Evolutionary conservation across 2,329 filamentous ascomycete genomes (phyloP).

Genomic region (Pezicula carpinea): DNA sequence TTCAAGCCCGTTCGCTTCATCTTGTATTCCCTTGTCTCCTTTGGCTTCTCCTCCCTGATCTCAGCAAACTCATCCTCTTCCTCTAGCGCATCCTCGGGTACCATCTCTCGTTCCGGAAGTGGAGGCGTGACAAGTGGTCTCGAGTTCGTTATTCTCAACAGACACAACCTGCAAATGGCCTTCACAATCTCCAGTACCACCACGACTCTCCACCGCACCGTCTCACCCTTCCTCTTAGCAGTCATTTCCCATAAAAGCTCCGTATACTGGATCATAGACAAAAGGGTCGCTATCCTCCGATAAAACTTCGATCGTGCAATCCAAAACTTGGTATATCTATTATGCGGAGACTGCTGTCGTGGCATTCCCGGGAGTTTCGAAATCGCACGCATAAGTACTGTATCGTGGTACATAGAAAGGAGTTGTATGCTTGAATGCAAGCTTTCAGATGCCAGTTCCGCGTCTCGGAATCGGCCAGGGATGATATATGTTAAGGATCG

Average conservation of each 20-base stretch:
- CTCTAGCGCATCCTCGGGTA: conserved; percentile 50
- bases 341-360: conserved; percentile 48
- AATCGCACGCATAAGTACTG: conserved; percentile 66
- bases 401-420: conserved; percentile 89
- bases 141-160: conserved; percentile 78
- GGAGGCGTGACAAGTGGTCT: conserved; percentile 78
- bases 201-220: conserved; percentile 83
- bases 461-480: conserved; percentile 84
- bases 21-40: conserved; percentile 58
- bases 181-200: conserved; percentile 83
- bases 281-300: conserved; percentile 70
- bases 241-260: conserved; percentile 98
- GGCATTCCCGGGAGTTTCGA: conserved; percentile 51
- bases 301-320: conserved; percentile 63
- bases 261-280: conserved; percentile 91
- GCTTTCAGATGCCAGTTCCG: conserved; percentile 91
- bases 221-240: conserved; percentile 77
- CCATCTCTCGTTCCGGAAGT: conserved; percentile 78
- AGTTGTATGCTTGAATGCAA: conserved; percentile 86
- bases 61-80: conserved; percentile 38
- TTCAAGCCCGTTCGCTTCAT: conserved; percentile 94
- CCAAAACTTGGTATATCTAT: conserved; percentile 66
- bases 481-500: conserved; percentile 95
- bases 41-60: conserved; percentile 30
- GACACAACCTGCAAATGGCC: conserved; percentile 73